Base-by-base conservation (phyloP, 495 filamentous ascomycete genomes). In the Zalerion maritima region DNA sequence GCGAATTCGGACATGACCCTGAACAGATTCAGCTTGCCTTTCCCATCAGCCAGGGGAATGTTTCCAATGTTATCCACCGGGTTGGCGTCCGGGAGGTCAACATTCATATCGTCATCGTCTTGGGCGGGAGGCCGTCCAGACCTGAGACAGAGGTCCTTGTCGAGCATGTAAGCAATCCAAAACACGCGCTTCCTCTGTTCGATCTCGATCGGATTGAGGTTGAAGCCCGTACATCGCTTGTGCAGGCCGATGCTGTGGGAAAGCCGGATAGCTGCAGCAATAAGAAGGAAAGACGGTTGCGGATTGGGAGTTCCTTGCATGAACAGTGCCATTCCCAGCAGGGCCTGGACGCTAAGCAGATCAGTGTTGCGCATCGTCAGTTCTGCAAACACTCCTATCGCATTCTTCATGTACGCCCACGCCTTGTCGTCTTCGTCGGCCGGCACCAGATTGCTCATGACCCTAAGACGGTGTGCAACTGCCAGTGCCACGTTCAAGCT, bases 81-180 rank as follows among this genome's bases (percentile, higher is more conserved):
- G 38, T 96, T 77, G 35, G 85, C 83, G 32, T 81, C 86, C 11
- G 89, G 89, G 29, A 96, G 64, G 21, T 96, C 86, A 16, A 96
- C 89, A 47, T 92, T 94, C 78, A 94, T 91, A 46, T 97, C 89
- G 52, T 96, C 84, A 43, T 96, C 89, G 45, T 96, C 87, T 47
- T 94, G 91, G 9, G 83, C 81, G 11, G 86, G 87, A 14, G 89
- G 89, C 30, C 89, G 72, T 18, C 89, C 89, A 11, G 84, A 89
- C 18, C 89, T 73, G 17, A 97, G 69, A 49, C 86, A 94, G 35
- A 96, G 72, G 44, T 96, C 89, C 58, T 92, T 93, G 46, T 97
- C 89, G 16, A 94, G 57, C 57, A 92, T 73, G 46, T 97, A 97
- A 8, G 80, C 85, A 43, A 97, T 94, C 89, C 89, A 97, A 43